These are phyloP conservation scores for Zygotorulaspora chibaensis DNA, from an alignment of 805 yeast genomes.

Conservation along the genomic window DNA sequence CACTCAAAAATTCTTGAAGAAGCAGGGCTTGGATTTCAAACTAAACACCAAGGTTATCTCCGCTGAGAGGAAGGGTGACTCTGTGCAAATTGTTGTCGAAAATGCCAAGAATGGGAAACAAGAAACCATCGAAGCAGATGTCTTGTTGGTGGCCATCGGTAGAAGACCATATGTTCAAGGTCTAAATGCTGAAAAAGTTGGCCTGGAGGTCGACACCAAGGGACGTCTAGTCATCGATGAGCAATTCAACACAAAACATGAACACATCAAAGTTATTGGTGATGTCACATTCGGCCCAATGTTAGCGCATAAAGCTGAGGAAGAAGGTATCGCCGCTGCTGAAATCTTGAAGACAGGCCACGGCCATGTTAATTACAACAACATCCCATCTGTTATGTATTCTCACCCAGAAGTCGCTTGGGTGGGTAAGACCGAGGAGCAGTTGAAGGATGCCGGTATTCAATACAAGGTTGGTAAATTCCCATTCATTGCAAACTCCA, in stretches of 20 bases:
- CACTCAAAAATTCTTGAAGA: slow-evolving; percentile 82
- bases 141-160: slow-evolving; percentile 94
- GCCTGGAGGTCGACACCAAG: slow-evolving; percentile 83
- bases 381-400: slow-evolving; percentile 98
- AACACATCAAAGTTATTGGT: slow-evolving; percentile 95
- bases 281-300: slow-evolving; percentile 98
- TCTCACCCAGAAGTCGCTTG: slow-evolving; percentile 99
- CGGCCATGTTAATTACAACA: slow-evolving; percentile 97
- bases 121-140: slow-evolving; percentile 81
- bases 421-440: slow-evolving; percentile 96
- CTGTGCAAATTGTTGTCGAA: slow-evolving; percentile 83
- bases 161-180: slow-evolving; percentile 97
- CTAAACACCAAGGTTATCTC: slow-evolving; percentile 84
- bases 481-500: slow-evolving; percentile 98
- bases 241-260: slow-evolving; percentile 85
- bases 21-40: slow-evolving; percentile 94
- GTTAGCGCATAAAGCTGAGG: slow-evolving; percentile 99
- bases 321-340: slow-evolving; percentile 98
- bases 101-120: slow-evolving; percentile 80
- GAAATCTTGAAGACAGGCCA: slow-evolving; percentile 90
- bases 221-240: slow-evolving; percentile 94
- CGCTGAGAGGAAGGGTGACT: slow-evolving; percentile 85
- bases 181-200: slow-evolving; percentile 80
- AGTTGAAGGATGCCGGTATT: slow-evolving; percentile 87
- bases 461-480: slow-evolving; percentile 93